phyloP scores from a whole-genome alignment of 768 basidiomycete species.

The Kwoniella heveanensis region DNA sequence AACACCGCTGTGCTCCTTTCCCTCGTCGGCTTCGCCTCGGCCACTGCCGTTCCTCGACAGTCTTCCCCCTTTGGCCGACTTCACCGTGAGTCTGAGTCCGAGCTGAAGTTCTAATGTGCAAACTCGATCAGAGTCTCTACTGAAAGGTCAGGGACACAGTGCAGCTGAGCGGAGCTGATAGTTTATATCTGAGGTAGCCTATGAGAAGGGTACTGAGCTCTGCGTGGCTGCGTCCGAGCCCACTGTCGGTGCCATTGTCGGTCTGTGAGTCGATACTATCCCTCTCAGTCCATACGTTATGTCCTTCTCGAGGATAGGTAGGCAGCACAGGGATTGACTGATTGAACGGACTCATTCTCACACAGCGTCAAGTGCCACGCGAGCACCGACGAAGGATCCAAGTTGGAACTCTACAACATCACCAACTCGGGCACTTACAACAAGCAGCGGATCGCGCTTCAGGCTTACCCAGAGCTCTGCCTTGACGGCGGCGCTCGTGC shows the following conservation, averaged over 20 bases:
- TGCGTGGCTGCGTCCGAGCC: constrained; percentile 9
- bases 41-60: constrained; percentile 10
- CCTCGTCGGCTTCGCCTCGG: constrained; percentile 2
- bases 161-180: too few relatives aligned
- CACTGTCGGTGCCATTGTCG: constrained; percentile 1
- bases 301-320: too few relatives aligned
- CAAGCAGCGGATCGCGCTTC: background rate
- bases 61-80: constrained; percentile 1
- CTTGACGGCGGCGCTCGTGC: constrained; percentile 2
- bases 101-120: too few relatives aligned
- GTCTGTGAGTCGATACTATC: background rate
- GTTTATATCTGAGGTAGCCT: too few relatives aligned
- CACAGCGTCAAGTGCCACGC: background rate
- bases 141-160: too few relatives aligned
- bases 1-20: constrained; percentile 2
- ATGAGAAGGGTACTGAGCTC: background rate
- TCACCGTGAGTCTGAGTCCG: constrained; percentile 14
- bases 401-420: constrained; percentile 11
- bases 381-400: background rate
- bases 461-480: constrained; percentile 2
- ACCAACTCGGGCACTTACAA: background rate
- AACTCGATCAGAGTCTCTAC: too few relatives aligned
- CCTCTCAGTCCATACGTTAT: background rate
- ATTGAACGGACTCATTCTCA: background rate
- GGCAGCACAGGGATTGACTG: too few relatives aligned